Percentiles rank a stretch among this genome's conserved stretches.
phyloP scores from a whole-genome alignment of 2,329 filamentous ascomycete species.

The Plectosphaerella plurivora region DNA sequence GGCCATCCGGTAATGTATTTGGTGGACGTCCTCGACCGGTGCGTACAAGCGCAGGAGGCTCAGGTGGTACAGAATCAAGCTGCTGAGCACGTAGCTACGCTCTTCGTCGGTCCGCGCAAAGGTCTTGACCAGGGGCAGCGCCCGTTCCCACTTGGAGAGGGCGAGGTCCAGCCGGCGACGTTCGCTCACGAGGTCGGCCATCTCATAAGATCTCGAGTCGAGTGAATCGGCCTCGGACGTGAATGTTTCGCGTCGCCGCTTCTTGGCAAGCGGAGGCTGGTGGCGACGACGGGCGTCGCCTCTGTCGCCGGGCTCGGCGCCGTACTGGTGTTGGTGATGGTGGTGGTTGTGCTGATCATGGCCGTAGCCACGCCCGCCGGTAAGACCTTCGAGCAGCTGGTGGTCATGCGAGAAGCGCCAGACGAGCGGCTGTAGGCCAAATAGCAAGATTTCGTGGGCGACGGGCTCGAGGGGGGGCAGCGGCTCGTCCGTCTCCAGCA shows the following conservation, averaged over 20 bases:
- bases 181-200: background rate
- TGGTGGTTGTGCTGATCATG: background rate
- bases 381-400: background rate
- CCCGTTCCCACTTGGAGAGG: background rate
- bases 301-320: background rate
- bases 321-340: background rate
- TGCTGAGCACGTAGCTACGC: conserved; percentile 1
- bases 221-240: background rate
- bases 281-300: too few relatives aligned
- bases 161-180: background rate
- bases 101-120: background rate
- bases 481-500: background rate
- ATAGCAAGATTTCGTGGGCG: background rate
- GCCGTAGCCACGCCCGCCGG: background rate
- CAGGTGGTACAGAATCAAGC: conserved; percentile 1
- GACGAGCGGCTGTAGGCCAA: background rate
- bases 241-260: background rate
- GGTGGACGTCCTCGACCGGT: background rate
- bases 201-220: background rate
- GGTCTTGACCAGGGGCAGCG: background rate
- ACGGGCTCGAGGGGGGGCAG: background rate
- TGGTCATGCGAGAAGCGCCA: conserved; percentile 1
- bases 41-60: background rate
- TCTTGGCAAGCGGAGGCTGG: background rate
- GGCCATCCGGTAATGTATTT: conserved; percentile 1